These are phyloP conservation scores for Pythium folliculosum DNA, from an alignment of 352 stramenopile species.

Conservation along the genomic window DNA sequence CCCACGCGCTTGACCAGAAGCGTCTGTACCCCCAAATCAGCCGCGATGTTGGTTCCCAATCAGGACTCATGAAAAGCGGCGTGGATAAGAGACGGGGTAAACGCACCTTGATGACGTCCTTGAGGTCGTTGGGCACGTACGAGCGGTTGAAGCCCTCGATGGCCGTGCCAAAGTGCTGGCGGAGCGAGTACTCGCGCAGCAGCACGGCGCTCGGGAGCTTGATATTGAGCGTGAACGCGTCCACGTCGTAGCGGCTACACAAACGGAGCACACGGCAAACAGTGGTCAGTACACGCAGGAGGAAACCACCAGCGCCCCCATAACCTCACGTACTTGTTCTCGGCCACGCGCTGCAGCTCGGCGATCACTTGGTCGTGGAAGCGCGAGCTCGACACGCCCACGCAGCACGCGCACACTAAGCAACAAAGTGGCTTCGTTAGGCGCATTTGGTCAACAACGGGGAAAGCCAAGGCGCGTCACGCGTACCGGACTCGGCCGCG, in stretches of 20 bases:
- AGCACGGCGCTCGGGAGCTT: conserved; percentile 79
- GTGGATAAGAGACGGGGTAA: background rate
- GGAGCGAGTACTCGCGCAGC: conserved; percentile 75
- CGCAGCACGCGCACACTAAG: conserved; percentile 65
- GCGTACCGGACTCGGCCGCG: conserved; percentile 16
- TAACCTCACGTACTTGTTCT: conserved; percentile 31
- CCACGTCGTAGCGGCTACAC: conserved; percentile 58
- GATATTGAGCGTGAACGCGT: conserved; percentile 75
- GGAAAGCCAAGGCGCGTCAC: too few species aligned
- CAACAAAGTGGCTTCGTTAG: background rate
- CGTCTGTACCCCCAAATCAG: conserved; percentile 23
- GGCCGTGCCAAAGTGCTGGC: conserved; percentile 50
- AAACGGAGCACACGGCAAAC: too few species aligned
- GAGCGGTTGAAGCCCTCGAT: conserved; percentile 37
- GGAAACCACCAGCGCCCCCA: background rate
- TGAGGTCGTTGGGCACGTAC: conserved; percentile 59
- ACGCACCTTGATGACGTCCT: conserved; percentile 78
- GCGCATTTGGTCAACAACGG: too few species aligned
- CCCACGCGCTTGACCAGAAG: conserved; percentile 54
- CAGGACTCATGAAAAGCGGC: too few species aligned
- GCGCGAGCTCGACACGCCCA: conserved; percentile 52
- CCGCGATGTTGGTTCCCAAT: background rate
- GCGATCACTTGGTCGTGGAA: conserved; percentile 51
- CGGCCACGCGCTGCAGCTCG: conserved; percentile 39
- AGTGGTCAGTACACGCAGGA: too few species aligned